Conservation (phyloP, 2,329 filamentous ascomycete species). For the Pestalotiopsis sp. region DNA sequence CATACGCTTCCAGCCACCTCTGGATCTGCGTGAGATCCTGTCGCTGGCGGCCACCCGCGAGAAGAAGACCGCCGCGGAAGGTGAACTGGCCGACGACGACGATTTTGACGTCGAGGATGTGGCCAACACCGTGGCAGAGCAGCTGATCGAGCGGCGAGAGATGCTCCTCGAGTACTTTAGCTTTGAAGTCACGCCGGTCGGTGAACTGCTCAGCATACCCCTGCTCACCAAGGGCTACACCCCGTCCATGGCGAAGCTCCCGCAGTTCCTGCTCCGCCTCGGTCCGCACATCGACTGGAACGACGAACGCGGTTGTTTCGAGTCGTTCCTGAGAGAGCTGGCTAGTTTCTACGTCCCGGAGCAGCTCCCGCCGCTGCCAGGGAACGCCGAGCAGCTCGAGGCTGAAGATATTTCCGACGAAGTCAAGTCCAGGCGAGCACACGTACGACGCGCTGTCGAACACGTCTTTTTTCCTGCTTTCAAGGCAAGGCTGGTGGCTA, state of each 20-base stretch:
- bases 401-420: conserved; percentile 49
- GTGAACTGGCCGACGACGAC: conserved; percentile 39
- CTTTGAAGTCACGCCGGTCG: conserved; percentile 76
- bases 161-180: conserved; percentile 95
- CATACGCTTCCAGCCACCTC: conserved; percentile 77
- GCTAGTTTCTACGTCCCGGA: conserved; percentile 92
- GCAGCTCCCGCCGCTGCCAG: conserved; percentile 60
- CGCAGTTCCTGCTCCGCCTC: conserved; percentile 82
- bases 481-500: conserved; percentile 80
- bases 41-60: conserved; percentile 74
- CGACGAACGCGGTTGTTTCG: conserved; percentile 83
- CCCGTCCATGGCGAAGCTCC: conserved; percentile 83
- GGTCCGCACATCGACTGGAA: conserved; percentile 89
- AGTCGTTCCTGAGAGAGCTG: conserved; percentile 81
- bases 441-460: conserved; percentile 78
- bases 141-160: conserved; percentile 75
- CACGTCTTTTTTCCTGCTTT: conserved; percentile 90
- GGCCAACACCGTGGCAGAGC: conserved; percentile 64
- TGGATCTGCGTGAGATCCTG: conserved; percentile 73
- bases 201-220: conserved; percentile 78
- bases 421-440: conserved; percentile 61
- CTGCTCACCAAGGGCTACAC: conserved; percentile 87
- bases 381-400: conserved; percentile 30
- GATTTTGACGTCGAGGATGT: conserved; percentile 70
- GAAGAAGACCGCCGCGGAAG: conserved; percentile 44